Conservation (phyloP, 257 asterid species). For the Primulina eburnea region DNA sequence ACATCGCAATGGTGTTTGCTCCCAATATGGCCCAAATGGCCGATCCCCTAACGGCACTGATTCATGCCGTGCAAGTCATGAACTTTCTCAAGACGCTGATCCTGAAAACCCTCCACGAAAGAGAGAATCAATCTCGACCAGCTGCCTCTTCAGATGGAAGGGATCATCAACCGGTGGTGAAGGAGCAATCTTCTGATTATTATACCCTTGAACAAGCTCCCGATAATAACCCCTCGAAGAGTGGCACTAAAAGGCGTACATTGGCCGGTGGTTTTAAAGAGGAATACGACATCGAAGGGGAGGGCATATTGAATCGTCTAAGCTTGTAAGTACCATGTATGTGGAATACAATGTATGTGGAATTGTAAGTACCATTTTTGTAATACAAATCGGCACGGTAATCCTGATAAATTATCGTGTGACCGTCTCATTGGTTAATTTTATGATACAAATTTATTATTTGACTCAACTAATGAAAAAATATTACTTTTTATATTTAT, state of each 20-base stretch:
- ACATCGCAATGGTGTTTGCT: slow-evolving; percentile 91
- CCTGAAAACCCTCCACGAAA: slow-evolving; percentile 42
- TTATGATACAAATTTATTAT: too few species aligned
- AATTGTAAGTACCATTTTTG: background rate
- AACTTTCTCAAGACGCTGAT: slow-evolving; percentile 75
- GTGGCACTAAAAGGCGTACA: slow-evolving; percentile 38
- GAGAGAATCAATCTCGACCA: slow-evolving; percentile 33
- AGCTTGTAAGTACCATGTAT: slow-evolving; percentile 32
- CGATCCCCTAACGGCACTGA: slow-evolving; percentile 80
- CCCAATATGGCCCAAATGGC: slow-evolving; percentile 97
- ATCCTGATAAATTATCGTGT: too few species aligned
- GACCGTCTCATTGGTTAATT: too few species aligned
- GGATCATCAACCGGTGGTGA: background rate
- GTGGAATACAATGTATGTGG: slow-evolving; percentile 12
- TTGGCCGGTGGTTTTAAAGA: slow-evolving; percentile 40
- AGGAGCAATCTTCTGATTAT: slow-evolving; percentile 26
- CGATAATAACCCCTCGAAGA: slow-evolving; percentile 25
- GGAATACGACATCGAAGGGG: slow-evolving; percentile 47
- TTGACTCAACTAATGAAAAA: too few species aligned
- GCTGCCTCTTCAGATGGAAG: slow-evolving; percentile 18
- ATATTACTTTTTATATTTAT: too few species aligned
- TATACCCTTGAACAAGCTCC: slow-evolving; percentile 15
- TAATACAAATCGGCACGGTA: background rate
- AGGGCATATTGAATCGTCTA: slow-evolving; percentile 46
- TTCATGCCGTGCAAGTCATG: slow-evolving; percentile 95